Percentiles rank a stretch among this genome's conserved stretches.
These are phyloP conservation scores for Saksenaea oblongispora DNA, from an alignment of 371 early-diverging fungal genomes.

Conservation along the genomic window DNA sequence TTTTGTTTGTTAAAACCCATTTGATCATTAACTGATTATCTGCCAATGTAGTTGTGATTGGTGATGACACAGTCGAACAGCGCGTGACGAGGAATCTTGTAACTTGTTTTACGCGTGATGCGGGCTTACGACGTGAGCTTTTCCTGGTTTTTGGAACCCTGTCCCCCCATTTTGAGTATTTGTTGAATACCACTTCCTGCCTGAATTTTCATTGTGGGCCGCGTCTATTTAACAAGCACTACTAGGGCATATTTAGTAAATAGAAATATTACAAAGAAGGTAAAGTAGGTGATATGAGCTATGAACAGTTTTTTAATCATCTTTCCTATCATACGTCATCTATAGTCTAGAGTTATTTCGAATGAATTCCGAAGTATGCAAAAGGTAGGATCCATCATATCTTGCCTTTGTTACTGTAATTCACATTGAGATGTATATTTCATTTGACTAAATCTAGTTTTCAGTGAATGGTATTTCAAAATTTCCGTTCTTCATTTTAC, in stretches of 20 bases:
- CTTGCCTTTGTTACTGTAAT: background rate
- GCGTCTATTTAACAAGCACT: background rate
- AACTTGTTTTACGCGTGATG: background rate
- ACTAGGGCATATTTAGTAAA: background rate
- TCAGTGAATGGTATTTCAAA: background rate
- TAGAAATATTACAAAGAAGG: background rate
- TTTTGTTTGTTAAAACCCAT: background rate
- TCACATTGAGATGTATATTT: background rate
- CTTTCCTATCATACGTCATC: background rate
- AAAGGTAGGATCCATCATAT: background rate
- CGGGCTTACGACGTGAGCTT: background rate
- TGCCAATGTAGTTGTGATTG: background rate
- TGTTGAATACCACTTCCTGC: background rate
- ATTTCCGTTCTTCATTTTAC: background rate
- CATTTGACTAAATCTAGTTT: background rate
- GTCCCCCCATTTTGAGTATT: background rate
- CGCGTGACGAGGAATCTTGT: background rate
- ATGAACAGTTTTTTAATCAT: background rate
- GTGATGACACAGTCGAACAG: background rate
- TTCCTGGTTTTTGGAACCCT: background rate
- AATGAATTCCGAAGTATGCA: background rate
- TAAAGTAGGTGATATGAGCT: background rate
- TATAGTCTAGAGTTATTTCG: background rate
- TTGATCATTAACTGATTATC: background rate
- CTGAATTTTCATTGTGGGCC: background rate